Conservation (phyloP, 23 red algal species). For the Agarophyton chilense region DNA sequence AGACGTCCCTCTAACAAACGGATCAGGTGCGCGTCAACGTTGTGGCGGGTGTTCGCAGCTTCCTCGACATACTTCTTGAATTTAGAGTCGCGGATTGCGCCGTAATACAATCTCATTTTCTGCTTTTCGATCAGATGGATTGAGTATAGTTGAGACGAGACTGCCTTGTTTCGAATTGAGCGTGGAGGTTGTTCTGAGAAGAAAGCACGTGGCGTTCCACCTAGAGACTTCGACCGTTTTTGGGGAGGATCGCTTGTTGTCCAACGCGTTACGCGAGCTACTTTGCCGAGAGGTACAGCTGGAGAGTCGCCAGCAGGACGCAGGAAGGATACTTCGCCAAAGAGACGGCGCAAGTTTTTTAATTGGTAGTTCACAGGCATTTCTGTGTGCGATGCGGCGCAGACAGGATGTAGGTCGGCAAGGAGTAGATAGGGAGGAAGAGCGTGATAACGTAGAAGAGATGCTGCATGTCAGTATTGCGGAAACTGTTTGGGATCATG, state of each 20-base stretch:
- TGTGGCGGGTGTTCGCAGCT: slow-evolving; percentile 13
- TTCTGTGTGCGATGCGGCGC: too few species aligned
- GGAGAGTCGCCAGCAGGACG: slow-evolving; percentile 14
- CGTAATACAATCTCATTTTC: slow-evolving; percentile 81
- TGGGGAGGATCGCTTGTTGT: neutral
- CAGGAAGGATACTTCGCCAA: slow-evolving; percentile 61
- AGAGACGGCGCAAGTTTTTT: slow-evolving; percentile 58
- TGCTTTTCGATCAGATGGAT: slow-evolving; percentile 70
- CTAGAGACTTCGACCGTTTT: slow-evolving; percentile 14
- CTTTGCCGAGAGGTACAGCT: neutral
- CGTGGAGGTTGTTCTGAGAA: slow-evolving; percentile 71
- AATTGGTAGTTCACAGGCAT: slow-evolving; percentile 73
- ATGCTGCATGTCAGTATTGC: too few species aligned
- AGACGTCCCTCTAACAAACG: slow-evolving; percentile 68
- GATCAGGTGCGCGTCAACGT: slow-evolving; percentile 65
- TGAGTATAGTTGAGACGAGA: slow-evolving; percentile 45
- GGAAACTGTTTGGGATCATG: too few species aligned
- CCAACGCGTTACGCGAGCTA: neutral
- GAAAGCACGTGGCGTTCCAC: slow-evolving; percentile 57
- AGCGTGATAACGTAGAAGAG: too few species aligned
- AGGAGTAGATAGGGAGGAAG: too few species aligned
- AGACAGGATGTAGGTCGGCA: too few species aligned
- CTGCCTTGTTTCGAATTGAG: slow-evolving; percentile 55
- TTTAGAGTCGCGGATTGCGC: slow-evolving; percentile 56
- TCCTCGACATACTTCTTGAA: slow-evolving; percentile 59